A percentile compares a stretch with the other conserved stretches of the same genome.
These are phyloP conservation scores for Plasmodium cynomolgi DNA, from an alignment of 169 alveolate genomes.

Conservation along the genomic window DNA sequence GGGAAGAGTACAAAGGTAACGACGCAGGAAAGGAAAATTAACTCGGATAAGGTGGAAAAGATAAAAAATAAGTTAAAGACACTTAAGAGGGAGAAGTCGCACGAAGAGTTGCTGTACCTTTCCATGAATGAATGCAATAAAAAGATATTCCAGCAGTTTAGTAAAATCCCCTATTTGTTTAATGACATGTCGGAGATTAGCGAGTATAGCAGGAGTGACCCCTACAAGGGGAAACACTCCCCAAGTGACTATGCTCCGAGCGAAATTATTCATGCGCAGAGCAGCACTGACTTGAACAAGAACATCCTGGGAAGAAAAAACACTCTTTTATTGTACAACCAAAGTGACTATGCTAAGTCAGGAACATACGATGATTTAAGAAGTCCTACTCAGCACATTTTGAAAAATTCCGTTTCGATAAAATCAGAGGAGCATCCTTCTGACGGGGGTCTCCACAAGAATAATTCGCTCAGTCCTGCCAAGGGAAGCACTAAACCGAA, in stretches of 20 bases:
- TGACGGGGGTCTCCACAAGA: background rate
- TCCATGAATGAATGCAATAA: conserved; percentile 70
- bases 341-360: background rate
- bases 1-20: background rate
- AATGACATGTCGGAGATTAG: conserved; percentile 16
- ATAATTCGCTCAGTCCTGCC: background rate
- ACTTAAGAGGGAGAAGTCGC: conserved; percentile 31
- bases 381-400: background rate
- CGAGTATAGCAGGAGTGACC: conserved; percentile 14
- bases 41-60: conserved; percentile 1
- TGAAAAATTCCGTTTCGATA: background rate
- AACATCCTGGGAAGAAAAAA: background rate
- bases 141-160: conserved; percentile 30
- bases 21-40: background rate
- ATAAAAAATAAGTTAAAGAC: conserved; percentile 30
- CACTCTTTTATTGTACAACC: background rate
- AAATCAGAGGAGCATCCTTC: background rate
- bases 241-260: background rate
- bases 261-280: background rate
- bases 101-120: conserved; percentile 46
- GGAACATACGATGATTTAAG: conserved; percentile 5
- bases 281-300: background rate
- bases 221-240: background rate
- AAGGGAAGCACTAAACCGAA: background rate
- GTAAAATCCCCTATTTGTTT: conserved; percentile 47